Evolutionary conservation across 2,329 filamentous ascomycete genomes (phyloP).

Genomic region (Rutstroemia sp.): DNA sequence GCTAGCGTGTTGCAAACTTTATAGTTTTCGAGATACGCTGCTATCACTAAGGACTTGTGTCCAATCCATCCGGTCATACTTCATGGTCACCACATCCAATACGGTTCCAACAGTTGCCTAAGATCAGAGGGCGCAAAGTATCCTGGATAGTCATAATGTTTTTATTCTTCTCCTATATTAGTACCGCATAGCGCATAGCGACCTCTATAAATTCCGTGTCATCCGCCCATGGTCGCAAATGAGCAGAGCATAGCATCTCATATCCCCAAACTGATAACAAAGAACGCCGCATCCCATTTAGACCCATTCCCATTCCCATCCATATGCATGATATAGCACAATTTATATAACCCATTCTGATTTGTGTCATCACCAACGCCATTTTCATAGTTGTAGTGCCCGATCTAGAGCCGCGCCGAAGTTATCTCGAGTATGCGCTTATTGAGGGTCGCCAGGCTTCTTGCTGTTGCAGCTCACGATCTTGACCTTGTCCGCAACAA

Average conservation of each 20-base stretch:
- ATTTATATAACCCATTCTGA: neutral
- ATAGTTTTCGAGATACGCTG: too few relatives aligned
- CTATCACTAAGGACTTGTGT: too few relatives aligned
- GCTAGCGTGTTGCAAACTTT: too few relatives aligned
- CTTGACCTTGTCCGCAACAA: constrained; percentile 89
- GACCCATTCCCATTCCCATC: neutral
- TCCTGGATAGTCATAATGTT: neutral
- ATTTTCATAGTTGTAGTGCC: neutral
- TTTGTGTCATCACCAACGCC: neutral
- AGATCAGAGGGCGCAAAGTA: neutral
- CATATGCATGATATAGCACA: neutral
- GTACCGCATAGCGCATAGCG: neutral
- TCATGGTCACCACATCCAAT: too few relatives aligned
- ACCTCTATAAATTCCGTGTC: neutral
- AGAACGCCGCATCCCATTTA: neutral
- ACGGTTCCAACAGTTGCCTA: too few relatives aligned
- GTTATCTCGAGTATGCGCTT: neutral
- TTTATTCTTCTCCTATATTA: neutral
- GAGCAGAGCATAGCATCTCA: neutral
- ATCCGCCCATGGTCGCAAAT: neutral
- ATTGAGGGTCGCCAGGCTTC: constrained; percentile 52
- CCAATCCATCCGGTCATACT: too few relatives aligned
- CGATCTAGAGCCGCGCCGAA: too few relatives aligned
- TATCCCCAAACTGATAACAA: neutral
- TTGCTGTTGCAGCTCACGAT: constrained; percentile 98